Percentiles rank a stretch among this genome's conserved stretches.
Conservation (phyloP, 2,329 filamentous ascomycete species). For the Penicillium sp. region DNA sequence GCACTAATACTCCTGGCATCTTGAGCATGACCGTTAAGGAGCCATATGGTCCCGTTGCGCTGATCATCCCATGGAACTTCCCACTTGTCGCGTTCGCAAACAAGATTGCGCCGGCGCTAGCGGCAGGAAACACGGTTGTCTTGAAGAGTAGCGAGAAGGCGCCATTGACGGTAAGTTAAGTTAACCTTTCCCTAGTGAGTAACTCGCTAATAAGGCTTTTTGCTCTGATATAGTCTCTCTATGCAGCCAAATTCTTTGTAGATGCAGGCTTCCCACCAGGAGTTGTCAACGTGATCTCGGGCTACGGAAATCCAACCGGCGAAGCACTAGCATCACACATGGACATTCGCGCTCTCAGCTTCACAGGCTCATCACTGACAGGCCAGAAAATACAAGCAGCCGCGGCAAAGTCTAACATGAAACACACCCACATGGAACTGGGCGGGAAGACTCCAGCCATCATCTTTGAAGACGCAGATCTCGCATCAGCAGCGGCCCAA, state of each 20-base stretch:
- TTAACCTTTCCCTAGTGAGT: too few species aligned
- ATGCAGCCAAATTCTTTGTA: constrained; percentile 34
- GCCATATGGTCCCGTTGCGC: constrained; percentile 52
- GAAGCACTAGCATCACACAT: constrained; percentile 50
- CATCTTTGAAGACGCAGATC: constrained; percentile 38
- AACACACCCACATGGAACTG: constrained; percentile 32
- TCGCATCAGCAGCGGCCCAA: constrained; percentile 43
- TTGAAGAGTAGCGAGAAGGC: constrained; percentile 60
- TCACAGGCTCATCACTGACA: constrained; percentile 54
- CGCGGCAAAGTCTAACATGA: constrained; percentile 35
- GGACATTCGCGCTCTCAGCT: constrained; percentile 56
- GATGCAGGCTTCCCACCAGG: constrained; percentile 43
- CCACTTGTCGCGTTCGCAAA: constrained; percentile 44
- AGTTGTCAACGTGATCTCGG: constrained; percentile 50
- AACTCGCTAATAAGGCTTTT: background rate
- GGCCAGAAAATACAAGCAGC: constrained; percentile 48
- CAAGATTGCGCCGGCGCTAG: constrained; percentile 57
- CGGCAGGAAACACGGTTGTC: constrained; percentile 55
- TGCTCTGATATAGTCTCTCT: constrained; percentile 24
- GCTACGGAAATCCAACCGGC: constrained; percentile 56
- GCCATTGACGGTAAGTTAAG: constrained; percentile 51
- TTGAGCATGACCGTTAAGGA: constrained; percentile 38
- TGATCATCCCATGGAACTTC: constrained; percentile 57
- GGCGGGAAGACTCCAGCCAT: constrained; percentile 35
- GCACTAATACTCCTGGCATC: constrained; percentile 26